phyloP scores from a whole-genome alignment of 1,284 basidiomycete genomes.

The Ustanciosporium gigantosporum region DNA sequence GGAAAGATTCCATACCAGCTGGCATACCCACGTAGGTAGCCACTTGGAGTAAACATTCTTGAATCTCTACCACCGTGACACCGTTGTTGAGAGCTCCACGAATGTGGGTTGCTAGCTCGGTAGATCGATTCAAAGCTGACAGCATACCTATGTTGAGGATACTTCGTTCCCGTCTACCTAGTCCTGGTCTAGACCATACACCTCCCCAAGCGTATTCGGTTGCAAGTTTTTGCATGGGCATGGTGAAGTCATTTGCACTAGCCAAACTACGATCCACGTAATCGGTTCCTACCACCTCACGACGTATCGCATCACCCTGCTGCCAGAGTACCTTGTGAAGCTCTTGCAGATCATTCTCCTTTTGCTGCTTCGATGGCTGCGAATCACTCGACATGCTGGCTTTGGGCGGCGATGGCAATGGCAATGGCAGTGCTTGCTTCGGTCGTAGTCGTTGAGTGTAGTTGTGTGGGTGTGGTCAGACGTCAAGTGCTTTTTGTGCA shows the following conservation, averaged over 20 bases:
- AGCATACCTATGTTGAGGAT: constrained; percentile 38
- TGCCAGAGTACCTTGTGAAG: not conserved
- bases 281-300: constrained; percentile 19
- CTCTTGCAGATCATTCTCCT: not conserved
- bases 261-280: constrained; percentile 26
- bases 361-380: too few species aligned
- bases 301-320: constrained; percentile 3
- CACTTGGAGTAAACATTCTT: constrained; percentile 33
- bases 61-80: constrained; percentile 21
- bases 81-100: constrained; percentile 42
- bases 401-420: too few species aligned
- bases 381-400: too few species aligned
- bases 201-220: constrained; percentile 33
- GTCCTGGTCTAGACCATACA: constrained; percentile 23
- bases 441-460: too few species aligned
- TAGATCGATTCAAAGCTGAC: constrained; percentile 17
- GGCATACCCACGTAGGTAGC: constrained; percentile 36
- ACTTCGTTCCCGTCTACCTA: constrained; percentile 25
- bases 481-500: too few species aligned
- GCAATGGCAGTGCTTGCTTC: too few species aligned
- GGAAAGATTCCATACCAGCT: constrained; percentile 28
- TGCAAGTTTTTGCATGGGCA: constrained; percentile 24
- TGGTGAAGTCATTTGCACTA: constrained; percentile 12
- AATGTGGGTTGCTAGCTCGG: constrained; percentile 26
- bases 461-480: too few species aligned